These are phyloP conservation scores for Withania somnifera DNA, from an alignment of 305 asterid genomes.

Conservation along the genomic window DNA sequence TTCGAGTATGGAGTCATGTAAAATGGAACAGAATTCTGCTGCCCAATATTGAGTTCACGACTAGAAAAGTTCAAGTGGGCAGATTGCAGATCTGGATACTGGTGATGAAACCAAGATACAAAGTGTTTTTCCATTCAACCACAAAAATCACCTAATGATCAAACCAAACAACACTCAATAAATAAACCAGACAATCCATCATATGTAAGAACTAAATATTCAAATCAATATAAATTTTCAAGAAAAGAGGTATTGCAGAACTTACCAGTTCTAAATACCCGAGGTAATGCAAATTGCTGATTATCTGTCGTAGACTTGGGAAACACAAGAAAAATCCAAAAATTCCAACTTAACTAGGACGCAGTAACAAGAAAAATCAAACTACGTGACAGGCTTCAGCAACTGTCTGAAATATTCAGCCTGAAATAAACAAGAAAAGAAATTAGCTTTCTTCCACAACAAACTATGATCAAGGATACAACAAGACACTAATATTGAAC, in stretches of 20 bases:
- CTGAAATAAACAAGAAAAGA: slow-evolving; percentile 32
- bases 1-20: slow-evolving; percentile 28
- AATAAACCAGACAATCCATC: no score
- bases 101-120: slow-evolving; percentile 34
- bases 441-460: not conserved
- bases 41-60: slow-evolving; percentile 21
- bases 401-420: slow-evolving; percentile 89
- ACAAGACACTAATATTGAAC: not conserved
- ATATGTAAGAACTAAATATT: no score
- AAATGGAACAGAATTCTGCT: slow-evolving; percentile 20
- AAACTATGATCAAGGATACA: not conserved
- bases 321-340: slow-evolving; percentile 26
- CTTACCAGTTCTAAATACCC: slow-evolving; percentile 19
- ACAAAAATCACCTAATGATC: slow-evolving; percentile 42
- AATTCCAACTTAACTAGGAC: slow-evolving; percentile 51
- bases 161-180: not conserved
- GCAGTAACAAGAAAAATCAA: slow-evolving; percentile 27
- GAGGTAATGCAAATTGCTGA: slow-evolving; percentile 23
- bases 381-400: slow-evolving; percentile 96
- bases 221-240: no score
- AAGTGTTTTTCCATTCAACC: slow-evolving; percentile 64
- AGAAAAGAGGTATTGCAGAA: not conserved
- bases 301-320: slow-evolving; percentile 31
- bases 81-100: slow-evolving; percentile 26
- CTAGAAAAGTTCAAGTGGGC: slow-evolving; percentile 22